Evolutionary conservation across 202 grass and related monocot genomes (phyloP).

Genomic region (Dendrocalamus latiflorus): DNA sequence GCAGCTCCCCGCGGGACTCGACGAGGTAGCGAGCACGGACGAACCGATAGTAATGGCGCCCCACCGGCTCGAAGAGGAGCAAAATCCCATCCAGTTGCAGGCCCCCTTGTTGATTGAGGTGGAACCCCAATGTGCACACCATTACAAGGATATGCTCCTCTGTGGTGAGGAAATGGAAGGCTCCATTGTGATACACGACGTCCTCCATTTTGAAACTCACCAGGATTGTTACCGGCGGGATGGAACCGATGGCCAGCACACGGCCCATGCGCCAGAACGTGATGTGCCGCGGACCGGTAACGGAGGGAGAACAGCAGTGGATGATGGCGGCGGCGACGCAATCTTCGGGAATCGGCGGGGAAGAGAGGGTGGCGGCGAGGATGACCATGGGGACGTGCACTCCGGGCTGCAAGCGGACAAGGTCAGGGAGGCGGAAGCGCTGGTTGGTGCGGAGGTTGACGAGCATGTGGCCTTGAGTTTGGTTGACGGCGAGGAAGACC

Average conservation of each 20-base stretch:
- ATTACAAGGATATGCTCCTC: not conserved
- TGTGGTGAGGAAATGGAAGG: not conserved
- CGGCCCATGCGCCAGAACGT: not conserved
- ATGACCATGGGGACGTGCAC: not conserved
- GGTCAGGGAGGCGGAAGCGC: not conserved
- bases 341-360: not conserved
- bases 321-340: not conserved
- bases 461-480: not conserved
- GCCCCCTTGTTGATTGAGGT: not conserved
- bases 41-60: not conserved
- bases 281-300: not conserved
- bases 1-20: not conserved
- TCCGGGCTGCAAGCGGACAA: not conserved
- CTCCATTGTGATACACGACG: not conserved
- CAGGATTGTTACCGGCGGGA: no score
- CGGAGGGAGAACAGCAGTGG: not conserved
- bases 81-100: not conserved
- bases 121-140: not conserved
- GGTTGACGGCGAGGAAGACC: not conserved
- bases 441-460: not conserved
- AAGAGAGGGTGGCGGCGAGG: conserved; percentile 2
- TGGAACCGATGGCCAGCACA: no score
- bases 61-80: no score
- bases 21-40: conserved; percentile 6
- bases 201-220: not conserved